Percentiles rank a stretch among this genome's conserved stretches.
Conservation (phyloP, 805 yeast species). For the Clavispora fructus region DNA sequence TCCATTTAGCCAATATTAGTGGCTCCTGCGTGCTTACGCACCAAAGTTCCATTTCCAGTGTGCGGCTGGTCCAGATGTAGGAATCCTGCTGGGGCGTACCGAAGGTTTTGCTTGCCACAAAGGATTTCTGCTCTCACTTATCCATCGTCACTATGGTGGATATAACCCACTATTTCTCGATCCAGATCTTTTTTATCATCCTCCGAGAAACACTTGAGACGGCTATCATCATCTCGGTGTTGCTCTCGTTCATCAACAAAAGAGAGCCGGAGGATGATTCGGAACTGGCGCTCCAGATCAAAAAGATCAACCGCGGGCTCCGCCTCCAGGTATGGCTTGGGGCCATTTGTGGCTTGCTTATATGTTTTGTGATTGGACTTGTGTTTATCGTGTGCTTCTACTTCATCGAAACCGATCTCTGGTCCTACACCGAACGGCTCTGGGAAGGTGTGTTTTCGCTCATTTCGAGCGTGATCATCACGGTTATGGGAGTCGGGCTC, state of each 20-base stretch:
- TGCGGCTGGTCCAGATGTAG: background rate
- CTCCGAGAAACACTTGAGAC: slow-evolving; percentile 71
- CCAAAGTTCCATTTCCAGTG: background rate
- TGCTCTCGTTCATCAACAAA: slow-evolving; percentile 66
- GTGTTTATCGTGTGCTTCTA: slow-evolving; percentile 67
- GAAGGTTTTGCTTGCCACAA: background rate
- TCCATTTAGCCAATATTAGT: too few relatives aligned
- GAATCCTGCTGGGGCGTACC: background rate
- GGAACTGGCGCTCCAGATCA: slow-evolving; percentile 5
- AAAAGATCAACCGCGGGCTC: slow-evolving; percentile 10
- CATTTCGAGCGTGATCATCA: slow-evolving; percentile 71
- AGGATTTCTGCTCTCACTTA: background rate
- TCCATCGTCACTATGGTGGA: slow-evolving; percentile 8
- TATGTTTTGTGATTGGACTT: slow-evolving; percentile 72
- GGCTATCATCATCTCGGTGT: slow-evolving; percentile 69
- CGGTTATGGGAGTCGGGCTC: slow-evolving; percentile 82
- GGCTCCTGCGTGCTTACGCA: too few relatives aligned
- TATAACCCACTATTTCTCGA: slow-evolving; percentile 45
- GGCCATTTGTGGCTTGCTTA: slow-evolving; percentile 60
- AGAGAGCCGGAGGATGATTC: slow-evolving; percentile 10
- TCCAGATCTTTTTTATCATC: slow-evolving; percentile 69
- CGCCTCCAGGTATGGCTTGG: slow-evolving; percentile 76
- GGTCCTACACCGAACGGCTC: slow-evolving; percentile 82
- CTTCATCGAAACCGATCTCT: slow-evolving; percentile 72
- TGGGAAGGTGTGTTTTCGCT: slow-evolving; percentile 87